Base-by-base conservation (phyloP, 352 stramenopile genomes). In the Lagenidium sp. region DNA sequence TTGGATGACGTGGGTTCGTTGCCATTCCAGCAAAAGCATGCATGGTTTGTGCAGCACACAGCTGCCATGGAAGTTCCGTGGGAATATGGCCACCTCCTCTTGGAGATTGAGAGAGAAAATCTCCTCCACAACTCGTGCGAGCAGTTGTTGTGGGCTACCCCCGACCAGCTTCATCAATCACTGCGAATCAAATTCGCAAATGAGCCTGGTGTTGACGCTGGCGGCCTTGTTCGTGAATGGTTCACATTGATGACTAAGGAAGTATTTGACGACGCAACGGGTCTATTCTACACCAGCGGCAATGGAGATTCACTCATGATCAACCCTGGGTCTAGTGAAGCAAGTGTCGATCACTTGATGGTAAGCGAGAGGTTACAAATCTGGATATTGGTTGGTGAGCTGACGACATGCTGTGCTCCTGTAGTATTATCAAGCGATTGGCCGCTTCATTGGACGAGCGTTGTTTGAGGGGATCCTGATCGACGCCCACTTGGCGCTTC, bases 151-250 rank as follows among this genome's bases (percentile, higher is more conserved):
- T 90, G 76, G 68, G 82, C 88, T 4, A 83, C 75, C 7, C 67
- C 68, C 1, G 79, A 88, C 38, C 79, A 95, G 37, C 62, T 96
- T 4, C 77, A 92, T 26, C 79, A 93, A 50, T 93, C 81, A 26
- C 62, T 95, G 19, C 69, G 83, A 30, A 90, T 95, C 47, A 90
- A 94, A 49, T 96, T 96, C 60, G 66, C 84, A 6, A 90, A 94
- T 48, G 86, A 96, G 28, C 79, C 81, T 13, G 86, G 86, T n/a
- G 76, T 96, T 8, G 87, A 97, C 61, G 87, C 85, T 4, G 87
- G 87, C 16, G 87, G 87, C 35, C 63, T 97, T 7, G 82, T 94
- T 38, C 76, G 87, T 6, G 87, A 96, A 53, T 97, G 87, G 87
- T 96, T 96, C 55, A 87, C 74, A 20, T 61, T 97, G 15, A 86